Percentiles rank a stretch among this genome's conserved stretches.
Evolutionary conservation across 2,329 filamentous ascomycete species (phyloP).

Genomic region (Mollisia scopiformis): DNA sequence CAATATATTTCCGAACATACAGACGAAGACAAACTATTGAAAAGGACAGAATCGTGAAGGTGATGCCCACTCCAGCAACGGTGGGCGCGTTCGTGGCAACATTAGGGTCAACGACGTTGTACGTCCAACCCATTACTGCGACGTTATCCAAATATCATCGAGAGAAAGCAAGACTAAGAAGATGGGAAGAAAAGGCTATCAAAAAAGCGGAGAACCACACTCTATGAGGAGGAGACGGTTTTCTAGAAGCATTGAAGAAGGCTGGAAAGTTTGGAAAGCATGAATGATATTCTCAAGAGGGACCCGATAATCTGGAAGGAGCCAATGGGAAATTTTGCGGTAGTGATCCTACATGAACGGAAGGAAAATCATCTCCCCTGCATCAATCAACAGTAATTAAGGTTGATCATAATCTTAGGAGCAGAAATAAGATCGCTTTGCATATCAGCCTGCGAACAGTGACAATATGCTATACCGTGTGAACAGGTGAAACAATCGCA

Average conservation of each 20-base stretch:
- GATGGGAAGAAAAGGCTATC: not conserved
- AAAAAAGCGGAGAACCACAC: not conserved
- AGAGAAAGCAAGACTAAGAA: not conserved
- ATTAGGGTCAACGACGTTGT: constrained; percentile 6
- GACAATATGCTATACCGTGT: not conserved
- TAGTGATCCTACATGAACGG: not conserved
- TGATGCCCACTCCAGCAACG: constrained; percentile 9
- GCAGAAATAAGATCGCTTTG: not conserved
- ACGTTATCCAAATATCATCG: not conserved
- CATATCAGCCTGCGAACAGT: not conserved
- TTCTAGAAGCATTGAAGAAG: constrained; percentile 4
- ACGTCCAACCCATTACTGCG: constrained; percentile 10
- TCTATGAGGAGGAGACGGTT: not conserved
- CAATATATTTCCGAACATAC: constrained; percentile 12
- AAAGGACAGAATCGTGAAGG: constrained; percentile 8
- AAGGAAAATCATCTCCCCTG: constrained; percentile 1
- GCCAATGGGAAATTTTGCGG: constrained; percentile 2
- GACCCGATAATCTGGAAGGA: not conserved
- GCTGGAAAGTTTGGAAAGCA: not conserved
- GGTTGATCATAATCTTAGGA: constrained; percentile 4
- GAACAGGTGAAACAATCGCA: not conserved
- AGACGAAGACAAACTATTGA: constrained; percentile 5
- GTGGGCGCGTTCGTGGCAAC: constrained; percentile 5
- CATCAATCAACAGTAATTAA: not conserved
- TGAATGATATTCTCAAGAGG: constrained; percentile 4